phyloP scores from a whole-genome alignment of 257 asterid species.

The Avicennia marina region DNA sequence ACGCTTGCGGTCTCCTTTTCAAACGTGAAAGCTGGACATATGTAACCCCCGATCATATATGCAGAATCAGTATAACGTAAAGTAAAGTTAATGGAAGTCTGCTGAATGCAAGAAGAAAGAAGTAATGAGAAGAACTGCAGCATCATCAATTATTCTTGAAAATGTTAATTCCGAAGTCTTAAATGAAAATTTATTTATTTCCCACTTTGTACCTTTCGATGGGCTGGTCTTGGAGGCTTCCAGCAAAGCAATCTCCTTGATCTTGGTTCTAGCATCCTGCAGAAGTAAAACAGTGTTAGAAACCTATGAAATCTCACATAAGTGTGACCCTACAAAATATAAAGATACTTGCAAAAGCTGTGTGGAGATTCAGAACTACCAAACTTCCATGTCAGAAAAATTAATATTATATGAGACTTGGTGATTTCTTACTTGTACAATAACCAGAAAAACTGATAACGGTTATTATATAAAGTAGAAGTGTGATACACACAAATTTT shows the following conservation, averaged over 20 bases:
- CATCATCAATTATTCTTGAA: no score
- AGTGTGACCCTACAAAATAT: no score
- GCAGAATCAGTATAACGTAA: not conserved
- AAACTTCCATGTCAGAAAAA: no score
- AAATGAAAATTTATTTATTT: not conserved
- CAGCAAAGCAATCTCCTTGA: conserved; percentile 83
- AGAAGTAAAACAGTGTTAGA: conserved; percentile 3
- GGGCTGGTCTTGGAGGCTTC: conserved; percentile 57
- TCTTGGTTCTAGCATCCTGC: conserved; percentile 83
- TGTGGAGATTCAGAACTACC: no score
- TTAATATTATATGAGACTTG: no score
- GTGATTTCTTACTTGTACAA: no score
- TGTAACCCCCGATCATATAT: no score
- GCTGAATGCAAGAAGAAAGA: not conserved
- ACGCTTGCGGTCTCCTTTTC: conserved; percentile 61
- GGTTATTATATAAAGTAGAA: not conserved
- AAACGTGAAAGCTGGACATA: conserved; percentile 58
- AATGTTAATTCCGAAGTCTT: no score
- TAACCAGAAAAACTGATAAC: no score
- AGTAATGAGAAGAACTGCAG: no score
- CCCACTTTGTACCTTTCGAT: conserved; percentile 51
- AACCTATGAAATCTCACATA: no score
- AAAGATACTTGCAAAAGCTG: no score
- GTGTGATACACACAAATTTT: conserved; percentile 61
- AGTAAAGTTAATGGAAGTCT: not conserved